phyloP scores from a whole-genome alignment of 192 early-diverging fungal species.

The Dissophora ornata region DNA sequence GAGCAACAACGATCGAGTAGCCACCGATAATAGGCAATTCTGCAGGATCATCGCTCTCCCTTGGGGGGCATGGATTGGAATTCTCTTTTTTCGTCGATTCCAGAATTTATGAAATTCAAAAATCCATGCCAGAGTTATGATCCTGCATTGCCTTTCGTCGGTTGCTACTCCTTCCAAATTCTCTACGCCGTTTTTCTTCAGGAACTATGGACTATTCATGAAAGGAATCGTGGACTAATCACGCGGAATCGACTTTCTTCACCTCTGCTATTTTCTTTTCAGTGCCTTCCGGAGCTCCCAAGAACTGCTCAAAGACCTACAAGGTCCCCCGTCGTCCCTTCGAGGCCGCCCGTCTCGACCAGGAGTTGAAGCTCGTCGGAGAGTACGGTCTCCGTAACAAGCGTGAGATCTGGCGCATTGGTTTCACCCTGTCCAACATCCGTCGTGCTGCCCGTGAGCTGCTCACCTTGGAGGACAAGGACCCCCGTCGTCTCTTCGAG shows the following conservation, averaged over 20 bases:
- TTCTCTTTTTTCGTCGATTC: too few species aligned
- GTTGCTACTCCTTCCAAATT: background rate
- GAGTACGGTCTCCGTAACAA: slow-evolving; percentile 99
- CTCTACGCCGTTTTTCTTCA: background rate
- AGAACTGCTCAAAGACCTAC: slow-evolving; percentile 82
- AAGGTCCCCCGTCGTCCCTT: slow-evolving; percentile 97
- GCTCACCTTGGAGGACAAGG: slow-evolving; percentile 95
- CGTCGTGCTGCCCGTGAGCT: slow-evolving; percentile 99
- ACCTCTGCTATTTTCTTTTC: background rate
- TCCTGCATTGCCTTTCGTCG: background rate
- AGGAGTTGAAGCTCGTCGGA: slow-evolving; percentile 93
- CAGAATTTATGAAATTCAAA: too few species aligned
- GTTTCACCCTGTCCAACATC: slow-evolving; percentile 97
- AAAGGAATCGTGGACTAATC: background rate
- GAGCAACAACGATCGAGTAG: background rate
- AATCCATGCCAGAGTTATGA: too few species aligned
- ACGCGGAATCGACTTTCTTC: background rate
- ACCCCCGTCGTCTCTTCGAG: slow-evolving; percentile 98
- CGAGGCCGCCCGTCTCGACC: slow-evolving; percentile 96
- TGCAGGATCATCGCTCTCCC: too few species aligned
- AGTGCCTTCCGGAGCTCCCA: slow-evolving; percentile 59
- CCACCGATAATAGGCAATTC: background rate
- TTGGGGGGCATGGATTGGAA: too few species aligned
- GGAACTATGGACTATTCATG: background rate
- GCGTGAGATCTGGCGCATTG: slow-evolving; percentile 99